Conservation (phyloP, 805 yeast genomes). For the Schizosaccharomyces lindneri region DNA sequence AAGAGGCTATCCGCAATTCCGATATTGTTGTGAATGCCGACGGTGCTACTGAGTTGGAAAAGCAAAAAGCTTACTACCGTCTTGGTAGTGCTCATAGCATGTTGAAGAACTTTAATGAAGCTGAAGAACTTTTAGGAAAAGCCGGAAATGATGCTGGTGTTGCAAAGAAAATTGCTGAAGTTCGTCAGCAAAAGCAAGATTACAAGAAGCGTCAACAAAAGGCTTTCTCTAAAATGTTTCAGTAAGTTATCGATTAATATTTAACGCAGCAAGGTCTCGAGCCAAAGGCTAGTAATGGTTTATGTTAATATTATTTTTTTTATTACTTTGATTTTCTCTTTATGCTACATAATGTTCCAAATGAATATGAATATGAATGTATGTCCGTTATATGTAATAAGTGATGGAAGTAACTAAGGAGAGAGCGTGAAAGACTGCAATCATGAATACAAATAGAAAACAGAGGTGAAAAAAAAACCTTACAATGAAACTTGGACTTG, state of each 20-base stretch:
- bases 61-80: slow-evolving; percentile 68
- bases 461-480: too few species aligned
- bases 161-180: slow-evolving; percentile 9
- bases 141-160: slow-evolving; percentile 14
- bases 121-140: slow-evolving; percentile 47
- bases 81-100: slow-evolving; percentile 51
- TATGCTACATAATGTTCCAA: too few species aligned
- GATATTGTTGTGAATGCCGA: slow-evolving; percentile 41
- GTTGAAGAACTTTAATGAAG: slow-evolving; percentile 43
- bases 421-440: too few species aligned
- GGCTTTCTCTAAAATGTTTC: slow-evolving; percentile 12
- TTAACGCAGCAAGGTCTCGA: not conserved
- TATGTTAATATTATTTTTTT: not conserved
- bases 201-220: slow-evolving; percentile 14
- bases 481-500: too few species aligned
- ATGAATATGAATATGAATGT: too few species aligned
- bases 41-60: slow-evolving; percentile 35
- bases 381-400: too few species aligned
- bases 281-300: not conserved
- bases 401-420: too few species aligned
- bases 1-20: slow-evolving; percentile 32
- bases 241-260: not conserved
- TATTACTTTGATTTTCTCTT: too few species aligned
- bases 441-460: too few species aligned
- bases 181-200: slow-evolving; percentile 8